A percentile compares a stretch with the other conserved stretches of the same genome.
These are phyloP conservation scores for Paramecium primaurelia DNA, from an alignment of 73 alveolate genomes.

Conservation along the genomic window DNA sequence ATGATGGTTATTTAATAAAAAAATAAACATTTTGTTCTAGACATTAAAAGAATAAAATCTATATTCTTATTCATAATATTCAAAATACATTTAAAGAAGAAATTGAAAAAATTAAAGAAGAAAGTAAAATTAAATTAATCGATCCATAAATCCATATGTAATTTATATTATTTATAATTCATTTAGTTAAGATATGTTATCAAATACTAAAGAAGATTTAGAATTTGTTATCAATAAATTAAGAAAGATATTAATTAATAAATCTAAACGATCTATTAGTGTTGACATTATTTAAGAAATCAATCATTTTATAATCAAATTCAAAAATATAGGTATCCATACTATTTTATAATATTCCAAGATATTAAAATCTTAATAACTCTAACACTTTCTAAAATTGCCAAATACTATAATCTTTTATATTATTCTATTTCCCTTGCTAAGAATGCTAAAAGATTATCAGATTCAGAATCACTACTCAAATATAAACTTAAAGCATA, in stretches of 20 bases:
- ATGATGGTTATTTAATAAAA: neutral
- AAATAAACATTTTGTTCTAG: neutral
- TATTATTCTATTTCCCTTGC: neutral
- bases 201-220: neutral
- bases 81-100: neutral
- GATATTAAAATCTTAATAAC: neutral
- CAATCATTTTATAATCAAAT: neutral
- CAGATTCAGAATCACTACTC: neutral
- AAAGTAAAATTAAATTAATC: neutral
- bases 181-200: neutral
- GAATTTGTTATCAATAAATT: neutral
- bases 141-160: neutral
- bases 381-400: neutral
- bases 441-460: neutral
- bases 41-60: neutral
- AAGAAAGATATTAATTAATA: neutral
- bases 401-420: neutral
- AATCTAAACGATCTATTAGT: neutral
- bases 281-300: neutral
- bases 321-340: neutral
- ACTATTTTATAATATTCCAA: neutral
- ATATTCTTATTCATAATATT: neutral
- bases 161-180: neutral
- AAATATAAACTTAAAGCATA: neutral
- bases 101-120: neutral